Base-by-base conservation (phyloP, 805 yeast species). In the Scheffersomyces coipomensis region DNA sequence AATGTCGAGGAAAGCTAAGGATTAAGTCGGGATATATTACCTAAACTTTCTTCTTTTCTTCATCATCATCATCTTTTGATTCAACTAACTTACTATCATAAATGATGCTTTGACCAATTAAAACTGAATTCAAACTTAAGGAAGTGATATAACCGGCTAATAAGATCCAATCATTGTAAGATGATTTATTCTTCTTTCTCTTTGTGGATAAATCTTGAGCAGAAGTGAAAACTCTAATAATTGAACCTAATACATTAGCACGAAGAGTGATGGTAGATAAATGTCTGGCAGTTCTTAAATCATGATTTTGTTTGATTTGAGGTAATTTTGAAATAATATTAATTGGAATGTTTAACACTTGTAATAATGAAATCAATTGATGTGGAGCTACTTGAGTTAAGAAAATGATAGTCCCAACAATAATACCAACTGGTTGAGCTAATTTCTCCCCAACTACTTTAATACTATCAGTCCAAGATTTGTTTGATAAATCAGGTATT, bases 221-320 rank as follows among this genome's bases (percentile, higher is more conserved):
- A 8, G 74, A 64, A 29, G 75, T 68, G 47, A 62, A 68, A 16
- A 69, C 67, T 34, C 75, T 56, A 34, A 63, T 49, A 33, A 59
- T 48, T 8, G 73, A 59, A 2, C 75, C 75, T 17, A 64, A 31
- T 27, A 60, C 58, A 45, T 68, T 69, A 40, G 74, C 75, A 19
- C 63, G 55, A 24, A 68, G 56, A n/a, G 72, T 68, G 32, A 66
- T 50, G 19, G 50, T 57, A 9, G 69, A 59, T 33, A 69, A 62
- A 43, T 66, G 72, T 13, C 47, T 48, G 1, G 74, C 64, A 2
- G 72, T 63, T 32, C 56, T 52, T 44, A 68, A 56, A 17, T 45
- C 51, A 18, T 56, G 48, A 42, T 69, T 69, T 21, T 56, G 56
- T 32, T 44, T 51, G 40, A 69, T 68, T 40, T 69, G 75, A 6